These are phyloP conservation scores for Alopecurus myosuroides DNA, from an alignment of 176 grass and related monocot genomes.

Conservation along the genomic window DNA sequence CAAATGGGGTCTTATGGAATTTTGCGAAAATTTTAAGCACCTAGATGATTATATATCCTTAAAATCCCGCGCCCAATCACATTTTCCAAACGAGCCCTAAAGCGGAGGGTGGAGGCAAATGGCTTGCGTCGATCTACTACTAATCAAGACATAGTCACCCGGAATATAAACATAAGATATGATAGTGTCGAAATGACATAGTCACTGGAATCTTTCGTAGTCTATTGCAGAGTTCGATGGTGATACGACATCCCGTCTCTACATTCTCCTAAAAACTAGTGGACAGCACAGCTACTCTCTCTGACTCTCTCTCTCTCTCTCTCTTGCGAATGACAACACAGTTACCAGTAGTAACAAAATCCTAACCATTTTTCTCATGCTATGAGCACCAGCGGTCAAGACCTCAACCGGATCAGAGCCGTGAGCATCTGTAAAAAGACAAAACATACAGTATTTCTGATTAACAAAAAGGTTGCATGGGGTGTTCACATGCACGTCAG, in stretches of 20 bases:
- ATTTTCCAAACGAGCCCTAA: too few relatives aligned
- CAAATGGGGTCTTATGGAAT: too few relatives aligned
- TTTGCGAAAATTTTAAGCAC: too few relatives aligned
- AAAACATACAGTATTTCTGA: not conserved
- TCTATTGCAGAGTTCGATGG: too few relatives aligned
- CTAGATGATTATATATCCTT: too few relatives aligned
- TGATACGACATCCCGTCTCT: not conserved
- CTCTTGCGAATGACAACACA: too few relatives aligned
- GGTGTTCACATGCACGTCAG: not conserved
- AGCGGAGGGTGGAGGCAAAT: not conserved
- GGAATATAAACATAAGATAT: too few relatives aligned
- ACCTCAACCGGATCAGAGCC: not conserved
- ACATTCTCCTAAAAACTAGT: not conserved
- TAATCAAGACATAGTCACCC: not conserved
- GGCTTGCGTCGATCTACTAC: not conserved
- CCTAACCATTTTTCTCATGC: not conserved
- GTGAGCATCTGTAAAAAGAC: not conserved
- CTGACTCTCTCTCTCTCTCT: too few relatives aligned
- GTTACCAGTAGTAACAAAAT: not conserved
- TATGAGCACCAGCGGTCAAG: too few relatives aligned
- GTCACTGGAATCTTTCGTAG: not conserved
- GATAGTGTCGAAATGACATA: too few relatives aligned
- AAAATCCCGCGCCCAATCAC: too few relatives aligned
- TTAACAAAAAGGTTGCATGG: not conserved
- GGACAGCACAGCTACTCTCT: not conserved